Base-by-base conservation (phyloP, 1,284 basidiomycete genomes). In the Trametes hirsuta region DNA sequence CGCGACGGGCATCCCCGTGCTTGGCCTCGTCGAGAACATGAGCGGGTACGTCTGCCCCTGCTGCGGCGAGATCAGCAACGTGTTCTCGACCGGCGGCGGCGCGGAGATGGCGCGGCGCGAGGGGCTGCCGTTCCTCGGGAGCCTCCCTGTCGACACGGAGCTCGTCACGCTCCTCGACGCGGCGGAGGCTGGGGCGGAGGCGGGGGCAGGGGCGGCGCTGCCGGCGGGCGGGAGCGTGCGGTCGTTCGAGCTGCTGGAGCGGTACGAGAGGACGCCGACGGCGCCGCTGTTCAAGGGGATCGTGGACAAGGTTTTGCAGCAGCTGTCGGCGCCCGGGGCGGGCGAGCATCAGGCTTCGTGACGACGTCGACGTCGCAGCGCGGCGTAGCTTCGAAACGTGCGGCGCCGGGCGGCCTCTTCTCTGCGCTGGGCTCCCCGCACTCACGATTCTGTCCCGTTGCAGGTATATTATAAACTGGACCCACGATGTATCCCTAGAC, bases 11-110 rank as follows among this genome's bases (percentile, higher is more conserved):
- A 80, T 99, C 9, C 94, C 92, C 4, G 88, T 99, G n/a, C 77
- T 98, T 47, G 97, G 97, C 6, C 76, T 99, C 51, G 90, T 99
- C 63, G 97, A 99, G 74, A 99, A 99, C 77, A 98, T 99, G 97
- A 94, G 94, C 59, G 97, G 97, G 42, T 99, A 98, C 77, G 93
- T 93, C 10, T 99, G 97, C 72, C 97, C 97, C 22, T 95, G 93
- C 71, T 96, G 94, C 69, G 90, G 91, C 24, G 95, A 98, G 75
- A 84, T 98, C 66, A 95, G 90, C 76, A 95, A 97, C 71, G 87
- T 97, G 51, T 99, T 98, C 77, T 97, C 96, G 6, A 92, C 88
- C 10, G 95, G 95, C 11, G 97, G 97, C 2, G 97, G 96, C 0
- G 86, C 91, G 76, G 89, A 87, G 68, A 88, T 96, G 87, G 94